Conservation (phyloP, 345 rosid species). For the Clarkia xantiana region DNA sequence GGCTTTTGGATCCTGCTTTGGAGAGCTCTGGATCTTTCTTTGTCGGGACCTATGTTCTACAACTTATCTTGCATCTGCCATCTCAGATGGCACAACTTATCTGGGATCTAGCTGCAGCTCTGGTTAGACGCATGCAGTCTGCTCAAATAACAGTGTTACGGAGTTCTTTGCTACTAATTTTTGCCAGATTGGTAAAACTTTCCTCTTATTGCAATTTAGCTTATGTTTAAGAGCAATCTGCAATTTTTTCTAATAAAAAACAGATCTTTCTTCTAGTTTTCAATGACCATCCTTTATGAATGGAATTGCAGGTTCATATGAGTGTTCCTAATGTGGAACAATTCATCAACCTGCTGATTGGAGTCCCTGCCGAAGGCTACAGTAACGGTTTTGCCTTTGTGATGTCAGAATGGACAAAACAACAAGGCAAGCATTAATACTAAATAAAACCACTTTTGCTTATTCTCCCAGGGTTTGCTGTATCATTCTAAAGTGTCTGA, state of each 20-base stretch:
- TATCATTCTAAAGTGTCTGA: not conserved
- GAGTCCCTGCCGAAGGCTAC: conserved; percentile 49
- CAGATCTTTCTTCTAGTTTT: not conserved
- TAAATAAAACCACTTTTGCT: not conserved
- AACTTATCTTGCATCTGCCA: conserved; percentile 86
- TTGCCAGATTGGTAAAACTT: conserved; percentile 72
- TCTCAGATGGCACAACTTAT: conserved; percentile 75
- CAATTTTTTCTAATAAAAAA: no score
- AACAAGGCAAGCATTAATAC: conserved; percentile 43
- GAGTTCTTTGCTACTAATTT: conserved; percentile 71
- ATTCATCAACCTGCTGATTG: conserved; percentile 56
- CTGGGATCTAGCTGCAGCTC: conserved; percentile 61
- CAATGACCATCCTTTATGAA: not conserved
- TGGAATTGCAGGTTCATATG: conserved; percentile 57
- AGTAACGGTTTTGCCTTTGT: conserved; percentile 57
- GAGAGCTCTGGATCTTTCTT: conserved; percentile 93
- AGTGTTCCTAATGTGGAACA: conserved; percentile 69
- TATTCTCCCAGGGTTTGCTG: not conserved
- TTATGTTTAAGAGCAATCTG: no score
- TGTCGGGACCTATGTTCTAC: conserved; percentile 77
- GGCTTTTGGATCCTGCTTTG: conserved; percentile 79
- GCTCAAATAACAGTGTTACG: conserved; percentile 59
- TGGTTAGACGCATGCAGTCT: conserved; percentile 77
- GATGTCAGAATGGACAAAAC: conserved; percentile 85
- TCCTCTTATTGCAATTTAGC: not conserved